Conservation (phyloP, 805 yeast genomes). For the Candida peoriensis region DNA sequence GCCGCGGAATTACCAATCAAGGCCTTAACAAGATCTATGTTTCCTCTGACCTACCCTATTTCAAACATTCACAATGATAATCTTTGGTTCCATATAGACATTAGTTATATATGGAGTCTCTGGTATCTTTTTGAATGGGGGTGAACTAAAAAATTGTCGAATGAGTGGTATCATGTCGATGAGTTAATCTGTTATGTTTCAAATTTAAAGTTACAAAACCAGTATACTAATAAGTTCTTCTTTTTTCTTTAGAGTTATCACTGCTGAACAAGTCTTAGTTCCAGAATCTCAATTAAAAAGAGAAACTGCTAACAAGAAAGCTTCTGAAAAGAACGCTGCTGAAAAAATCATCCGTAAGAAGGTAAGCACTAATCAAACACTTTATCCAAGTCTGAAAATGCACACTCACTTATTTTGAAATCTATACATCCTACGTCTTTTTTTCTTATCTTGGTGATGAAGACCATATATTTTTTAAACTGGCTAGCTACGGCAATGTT, state of each 20-base stretch:
- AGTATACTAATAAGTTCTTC: conserved; percentile 3
- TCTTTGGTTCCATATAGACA: too few relatives aligned
- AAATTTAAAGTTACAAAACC: not conserved
- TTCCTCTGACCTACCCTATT: conserved; percentile 23
- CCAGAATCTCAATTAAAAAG: conserved; percentile 89
- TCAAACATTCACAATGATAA: too few relatives aligned
- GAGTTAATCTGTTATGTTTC: conserved; percentile 9
- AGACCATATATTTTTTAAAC: conserved; percentile 42
- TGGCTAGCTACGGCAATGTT: conserved; percentile 69
- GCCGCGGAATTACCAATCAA: conserved; percentile 15
- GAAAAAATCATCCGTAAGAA: conserved; percentile 73
- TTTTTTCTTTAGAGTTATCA: conserved; percentile 23
- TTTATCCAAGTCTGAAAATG: not conserved
- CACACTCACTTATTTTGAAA: too few relatives aligned
- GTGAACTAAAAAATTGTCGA: conserved; percentile 22
- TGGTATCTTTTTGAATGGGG: conserved; percentile 2
- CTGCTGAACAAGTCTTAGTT: conserved; percentile 37
- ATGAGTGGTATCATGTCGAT: conserved; percentile 29
- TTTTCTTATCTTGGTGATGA: conserved; percentile 34
- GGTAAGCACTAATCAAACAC: conserved; percentile 47
- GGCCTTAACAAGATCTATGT: conserved; percentile 16
- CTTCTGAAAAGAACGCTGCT: conserved; percentile 73
- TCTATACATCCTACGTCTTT: too few relatives aligned
- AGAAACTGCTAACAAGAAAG: conserved; percentile 73
- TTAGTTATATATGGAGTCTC: too few relatives aligned